These are phyloP conservation scores for Puccinia hordei DNA, from an alignment of 1,284 basidiomycete genomes.

Conservation along the genomic window DNA sequence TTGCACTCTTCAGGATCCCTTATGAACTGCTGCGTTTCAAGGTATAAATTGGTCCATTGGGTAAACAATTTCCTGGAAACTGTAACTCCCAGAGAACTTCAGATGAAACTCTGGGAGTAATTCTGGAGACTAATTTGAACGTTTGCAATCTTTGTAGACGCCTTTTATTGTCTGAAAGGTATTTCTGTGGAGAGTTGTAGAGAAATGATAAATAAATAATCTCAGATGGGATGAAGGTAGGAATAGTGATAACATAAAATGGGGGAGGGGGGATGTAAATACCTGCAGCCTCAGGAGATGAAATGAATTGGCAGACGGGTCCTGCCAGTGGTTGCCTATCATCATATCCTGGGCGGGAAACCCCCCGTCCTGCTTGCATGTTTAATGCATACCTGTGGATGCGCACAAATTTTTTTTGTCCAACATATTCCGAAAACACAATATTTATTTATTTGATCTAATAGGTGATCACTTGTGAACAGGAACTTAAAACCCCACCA, in stretches of 20 bases:
- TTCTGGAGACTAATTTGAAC: background rate
- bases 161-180: background rate
- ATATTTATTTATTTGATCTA: no score
- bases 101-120: background rate
- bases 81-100: background rate
- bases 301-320: background rate
- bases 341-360: background rate
- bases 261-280: no score
- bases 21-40: constrained; percentile 8
- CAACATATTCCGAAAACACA: constrained; percentile 18
- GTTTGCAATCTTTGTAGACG: background rate
- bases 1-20: constrained; percentile 12
- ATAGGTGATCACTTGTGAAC: no score
- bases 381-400: background rate
- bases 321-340: background rate
- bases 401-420: background rate
- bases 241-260: no score
- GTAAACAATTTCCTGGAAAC: constrained; percentile 3
- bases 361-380: background rate
- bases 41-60: constrained; percentile 12
- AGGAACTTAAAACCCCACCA: no score
- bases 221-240: background rate
- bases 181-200: no score
- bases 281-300: no score
- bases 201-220: background rate